Evolutionary conservation across 2,329 filamentous ascomycete species (phyloP).

Genomic region (Alternaria ventricosa): DNA sequence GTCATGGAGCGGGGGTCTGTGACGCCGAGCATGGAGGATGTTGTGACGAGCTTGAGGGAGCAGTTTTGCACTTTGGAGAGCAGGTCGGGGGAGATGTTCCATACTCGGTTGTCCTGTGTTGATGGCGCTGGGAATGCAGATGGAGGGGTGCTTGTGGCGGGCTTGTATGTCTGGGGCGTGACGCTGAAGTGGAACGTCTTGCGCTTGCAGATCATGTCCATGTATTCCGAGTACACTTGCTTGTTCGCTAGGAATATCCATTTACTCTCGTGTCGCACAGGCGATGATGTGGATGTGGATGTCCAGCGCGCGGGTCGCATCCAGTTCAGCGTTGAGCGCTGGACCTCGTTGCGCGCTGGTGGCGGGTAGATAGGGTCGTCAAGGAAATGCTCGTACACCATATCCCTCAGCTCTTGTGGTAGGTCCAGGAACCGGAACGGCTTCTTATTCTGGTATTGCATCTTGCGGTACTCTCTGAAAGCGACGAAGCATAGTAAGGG

Average conservation of each 20-base stretch:
- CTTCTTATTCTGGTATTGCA: slow-evolving; percentile 22
- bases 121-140: not conserved
- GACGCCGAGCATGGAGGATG: slow-evolving; percentile 45
- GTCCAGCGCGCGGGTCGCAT: slow-evolving; percentile 18
- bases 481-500: slow-evolving; percentile 16
- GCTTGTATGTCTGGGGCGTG: slow-evolving; percentile 38
- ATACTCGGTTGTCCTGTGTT: slow-evolving; percentile 24
- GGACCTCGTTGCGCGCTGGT: slow-evolving; percentile 16
- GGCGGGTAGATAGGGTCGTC: slow-evolving; percentile 41
- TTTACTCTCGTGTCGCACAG: slow-evolving; percentile 18
- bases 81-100: slow-evolving; percentile 32
- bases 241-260: slow-evolving; percentile 42
- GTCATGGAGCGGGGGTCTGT: slow-evolving; percentile 45
- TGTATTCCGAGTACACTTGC: slow-evolving; percentile 45
- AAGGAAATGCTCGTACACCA: slow-evolving; percentile 41
- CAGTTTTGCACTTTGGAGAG: slow-evolving; percentile 34
- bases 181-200: slow-evolving; percentile 41
- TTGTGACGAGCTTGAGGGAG: slow-evolving; percentile 41
- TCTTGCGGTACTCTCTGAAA: slow-evolving; percentile 23
- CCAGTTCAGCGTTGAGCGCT: slow-evolving; percentile 22
- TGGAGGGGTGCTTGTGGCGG: not conserved
- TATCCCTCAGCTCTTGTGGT: slow-evolving; percentile 42
- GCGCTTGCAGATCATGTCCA: slow-evolving; percentile 41
- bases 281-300: not conserved
- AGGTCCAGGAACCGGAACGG: slow-evolving; percentile 40